Percentiles rank a stretch among this genome's conserved stretches.
Evolutionary conservation across 2,329 filamentous ascomycete genomes (phyloP).

Genomic region (Myrmaecium sp.): DNA sequence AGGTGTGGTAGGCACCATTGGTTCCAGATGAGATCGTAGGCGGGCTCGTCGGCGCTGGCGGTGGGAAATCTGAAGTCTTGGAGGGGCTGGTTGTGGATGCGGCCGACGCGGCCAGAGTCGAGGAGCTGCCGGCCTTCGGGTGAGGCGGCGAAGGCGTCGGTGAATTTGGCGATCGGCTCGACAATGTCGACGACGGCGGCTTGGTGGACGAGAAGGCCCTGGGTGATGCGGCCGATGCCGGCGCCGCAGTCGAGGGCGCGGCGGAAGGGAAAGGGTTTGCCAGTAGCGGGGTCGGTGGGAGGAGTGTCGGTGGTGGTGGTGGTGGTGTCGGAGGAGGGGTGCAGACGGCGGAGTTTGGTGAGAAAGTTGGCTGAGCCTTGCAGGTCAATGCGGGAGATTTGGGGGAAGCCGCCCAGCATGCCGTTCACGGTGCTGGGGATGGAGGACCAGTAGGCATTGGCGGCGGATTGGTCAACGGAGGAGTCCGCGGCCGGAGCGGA

Average conservation of each 20-base stretch:
- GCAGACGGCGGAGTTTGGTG: conserved; percentile 39
- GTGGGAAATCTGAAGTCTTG: conserved; percentile 67
- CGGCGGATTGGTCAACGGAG: conserved; percentile 25
- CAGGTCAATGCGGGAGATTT: conserved; percentile 53
- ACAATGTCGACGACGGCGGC: conserved; percentile 64
- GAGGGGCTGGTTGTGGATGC: conserved; percentile 55
- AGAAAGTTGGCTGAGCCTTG: conserved; percentile 54
- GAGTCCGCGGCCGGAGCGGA: conserved; percentile 19
- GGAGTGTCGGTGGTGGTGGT: conserved; percentile 7
- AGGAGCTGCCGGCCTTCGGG: conserved; percentile 16
- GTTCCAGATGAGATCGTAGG: conserved; percentile 72
- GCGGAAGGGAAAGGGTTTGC: too few relatives aligned
- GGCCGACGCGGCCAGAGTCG: conserved; percentile 34
- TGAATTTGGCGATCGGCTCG: conserved; percentile 74
- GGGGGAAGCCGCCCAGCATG: conserved; percentile 62
- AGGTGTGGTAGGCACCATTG: conserved; percentile 85
- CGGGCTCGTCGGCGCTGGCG: too few relatives aligned
- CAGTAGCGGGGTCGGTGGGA: conserved; percentile 15
- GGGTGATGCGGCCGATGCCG: conserved; percentile 69
- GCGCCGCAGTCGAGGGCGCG: conserved; percentile 44
- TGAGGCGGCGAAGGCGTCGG: conserved; percentile 35
- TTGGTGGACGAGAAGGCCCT: conserved; percentile 54
- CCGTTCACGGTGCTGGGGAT: conserved; percentile 43
- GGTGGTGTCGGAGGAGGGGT: conserved; percentile 11
- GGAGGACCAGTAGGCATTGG: conserved; percentile 34